phyloP scores from a whole-genome alignment of 192 early-diverging fungal genomes.

The Coemansia sp. region DNA sequence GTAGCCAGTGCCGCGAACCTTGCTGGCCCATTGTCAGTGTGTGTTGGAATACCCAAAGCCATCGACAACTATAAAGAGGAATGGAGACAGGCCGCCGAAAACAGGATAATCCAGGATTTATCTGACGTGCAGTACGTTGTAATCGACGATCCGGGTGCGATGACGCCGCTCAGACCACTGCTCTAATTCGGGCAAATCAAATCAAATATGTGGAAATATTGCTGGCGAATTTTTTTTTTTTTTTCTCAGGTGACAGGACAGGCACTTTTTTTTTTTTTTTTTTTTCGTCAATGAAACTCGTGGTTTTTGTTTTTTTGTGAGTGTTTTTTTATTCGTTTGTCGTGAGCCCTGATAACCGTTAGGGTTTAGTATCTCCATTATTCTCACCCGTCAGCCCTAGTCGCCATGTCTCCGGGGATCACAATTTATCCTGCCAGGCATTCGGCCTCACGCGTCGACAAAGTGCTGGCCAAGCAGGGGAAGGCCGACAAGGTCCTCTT shows the following conservation, averaged over 20 bases:
- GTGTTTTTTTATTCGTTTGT: neutral
- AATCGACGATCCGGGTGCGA: no score
- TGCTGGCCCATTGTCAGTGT: neutral
- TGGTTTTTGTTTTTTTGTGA: no score
- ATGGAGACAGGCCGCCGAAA: neutral
- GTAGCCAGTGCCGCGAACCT: neutral
- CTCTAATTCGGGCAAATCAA: no score
- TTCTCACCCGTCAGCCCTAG: neutral
- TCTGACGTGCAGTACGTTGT: no score
- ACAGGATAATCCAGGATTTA: neutral
- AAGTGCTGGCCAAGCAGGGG: conserved; percentile 48
- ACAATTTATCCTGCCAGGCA: conserved; percentile 14
- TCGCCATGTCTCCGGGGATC: conserved; percentile 37
- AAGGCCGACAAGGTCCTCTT: conserved; percentile 50
- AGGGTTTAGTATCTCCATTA: neutral
- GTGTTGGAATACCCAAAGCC: neutral
- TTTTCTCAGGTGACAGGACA: no score
- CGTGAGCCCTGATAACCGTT: conserved; percentile 1
- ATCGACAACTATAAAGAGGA: neutral
- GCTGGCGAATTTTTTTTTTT: no score
- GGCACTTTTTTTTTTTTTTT: no score
- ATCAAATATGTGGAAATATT: no score
- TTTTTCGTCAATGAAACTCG: no score
- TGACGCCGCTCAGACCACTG: no score
- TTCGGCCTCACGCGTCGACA: conserved; percentile 34